Percentiles rank a stretch among this genome's conserved stretches.
phyloP scores from a whole-genome alignment of 345 rosid species.

The Lepidium aucheri region DNA sequence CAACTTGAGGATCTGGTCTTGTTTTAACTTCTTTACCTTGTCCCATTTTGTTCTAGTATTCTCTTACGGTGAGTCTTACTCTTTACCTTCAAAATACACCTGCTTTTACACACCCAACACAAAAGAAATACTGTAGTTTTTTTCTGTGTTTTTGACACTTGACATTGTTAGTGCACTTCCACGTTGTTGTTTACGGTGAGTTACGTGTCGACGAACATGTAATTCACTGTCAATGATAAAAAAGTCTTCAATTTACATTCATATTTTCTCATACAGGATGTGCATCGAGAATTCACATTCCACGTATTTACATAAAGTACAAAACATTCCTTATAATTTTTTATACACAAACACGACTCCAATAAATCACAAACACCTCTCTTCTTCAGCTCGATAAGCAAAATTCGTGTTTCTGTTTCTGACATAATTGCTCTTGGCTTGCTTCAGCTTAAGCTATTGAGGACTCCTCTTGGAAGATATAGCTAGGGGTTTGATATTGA shows the following conservation, averaged over 20 bases:
- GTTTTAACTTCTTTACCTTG: conserved; percentile 29
- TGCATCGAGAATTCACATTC: background rate
- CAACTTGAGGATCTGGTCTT: conserved; percentile 25
- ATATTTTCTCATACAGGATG: background rate
- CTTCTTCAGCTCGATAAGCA: conserved; percentile 5
- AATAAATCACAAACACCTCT: background rate
- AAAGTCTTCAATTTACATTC: background rate
- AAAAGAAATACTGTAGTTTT: background rate
- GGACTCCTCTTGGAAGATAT: background rate
- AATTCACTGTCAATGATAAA: background rate
- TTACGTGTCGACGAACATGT: conserved; percentile 17
- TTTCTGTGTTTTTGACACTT: background rate
- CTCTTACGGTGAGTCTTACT: background rate
- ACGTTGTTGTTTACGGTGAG: conserved; percentile 4
- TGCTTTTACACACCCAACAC: background rate
- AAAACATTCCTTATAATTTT: background rate
- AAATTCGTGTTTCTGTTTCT: background rate
- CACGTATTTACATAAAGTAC: background rate
- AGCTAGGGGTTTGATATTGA: conserved; percentile 5
- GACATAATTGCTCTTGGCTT: background rate
- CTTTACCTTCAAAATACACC: no score
- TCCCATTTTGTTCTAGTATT: conserved; percentile 3
- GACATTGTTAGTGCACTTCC: background rate
- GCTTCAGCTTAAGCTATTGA: background rate
- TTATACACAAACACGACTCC: background rate